Conservation (phyloP, 805 yeast species). For the Monosporozyma unispora region DNA sequence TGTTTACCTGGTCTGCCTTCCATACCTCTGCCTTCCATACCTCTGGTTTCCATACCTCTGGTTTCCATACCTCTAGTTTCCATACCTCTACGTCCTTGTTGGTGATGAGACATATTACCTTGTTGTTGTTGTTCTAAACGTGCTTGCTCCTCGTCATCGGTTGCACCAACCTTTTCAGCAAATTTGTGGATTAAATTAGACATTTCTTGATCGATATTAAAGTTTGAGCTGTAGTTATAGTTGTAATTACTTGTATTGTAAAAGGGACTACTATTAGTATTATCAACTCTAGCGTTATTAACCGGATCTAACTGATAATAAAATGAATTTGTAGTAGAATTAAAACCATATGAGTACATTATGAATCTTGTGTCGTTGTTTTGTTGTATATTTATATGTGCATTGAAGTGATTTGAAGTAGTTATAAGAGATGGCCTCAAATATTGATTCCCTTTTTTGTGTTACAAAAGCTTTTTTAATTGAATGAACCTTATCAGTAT, state of each 20-base stretch:
- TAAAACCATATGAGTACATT: background rate
- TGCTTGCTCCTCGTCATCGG: constrained; percentile 9
- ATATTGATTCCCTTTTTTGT: background rate
- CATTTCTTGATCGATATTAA: constrained; percentile 11
- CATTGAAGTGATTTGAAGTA: background rate
- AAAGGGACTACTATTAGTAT: background rate
- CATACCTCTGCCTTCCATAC: background rate
- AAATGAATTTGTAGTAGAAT: background rate
- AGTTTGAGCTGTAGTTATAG: background rate
- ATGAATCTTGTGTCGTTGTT: background rate
- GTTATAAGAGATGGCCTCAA: background rate
- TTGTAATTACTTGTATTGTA: background rate
- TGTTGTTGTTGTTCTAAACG: constrained; percentile 5
- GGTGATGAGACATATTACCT: background rate
- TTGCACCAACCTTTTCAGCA: constrained; percentile 22
- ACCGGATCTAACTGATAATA: background rate
- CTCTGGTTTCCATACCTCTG: background rate
- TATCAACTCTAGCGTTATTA: background rate
- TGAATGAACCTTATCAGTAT: background rate
- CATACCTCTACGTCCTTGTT: background rate
- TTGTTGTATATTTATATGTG: background rate
- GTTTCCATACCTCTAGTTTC: background rate
- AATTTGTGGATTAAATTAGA: constrained; percentile 26
- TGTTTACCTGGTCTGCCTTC: background rate
- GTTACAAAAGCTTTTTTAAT: background rate